Evolutionary conservation across 106 monocot species (phyloP).

Genomic region (Acorus gramineus): DNA sequence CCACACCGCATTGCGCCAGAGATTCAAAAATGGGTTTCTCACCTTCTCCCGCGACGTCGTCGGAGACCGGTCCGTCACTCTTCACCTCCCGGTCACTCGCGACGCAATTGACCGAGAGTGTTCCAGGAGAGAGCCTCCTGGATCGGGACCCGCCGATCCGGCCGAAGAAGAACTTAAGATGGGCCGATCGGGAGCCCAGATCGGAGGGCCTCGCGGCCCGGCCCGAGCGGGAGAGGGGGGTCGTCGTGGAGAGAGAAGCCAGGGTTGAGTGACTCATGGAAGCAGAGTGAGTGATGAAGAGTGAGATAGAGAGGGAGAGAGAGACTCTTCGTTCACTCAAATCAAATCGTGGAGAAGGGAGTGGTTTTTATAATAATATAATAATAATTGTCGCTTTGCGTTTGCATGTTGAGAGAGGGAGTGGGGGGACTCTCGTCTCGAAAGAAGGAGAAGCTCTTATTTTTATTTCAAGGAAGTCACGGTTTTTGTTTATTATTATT

Average conservation of each 20-base stretch:
- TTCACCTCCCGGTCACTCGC: constrained; percentile 16
- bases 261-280: too few species aligned
- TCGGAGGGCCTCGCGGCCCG: neutral
- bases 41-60: constrained; percentile 13
- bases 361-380: too few species aligned
- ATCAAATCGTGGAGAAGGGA: too few species aligned
- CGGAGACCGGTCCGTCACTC: constrained; percentile 7
- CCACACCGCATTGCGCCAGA: neutral
- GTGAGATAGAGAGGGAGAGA: too few species aligned
- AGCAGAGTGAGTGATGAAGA: too few species aligned
- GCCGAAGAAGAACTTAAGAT: constrained; percentile 11
- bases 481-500: too few species aligned
- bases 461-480: too few species aligned
- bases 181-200: constrained; percentile 1
- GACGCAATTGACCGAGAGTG: constrained; percentile 20
- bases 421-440: too few species aligned
- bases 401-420: too few species aligned
- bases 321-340: too few species aligned
- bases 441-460: too few species aligned
- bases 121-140: neutral
- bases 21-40: neutral
- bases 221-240: neutral
- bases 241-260: neutral
- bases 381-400: too few species aligned
- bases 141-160: constrained; percentile 7